phyloP scores from a whole-genome alignment of 176 grass and related monocot species.

The Aegilops tauschii region DNA sequence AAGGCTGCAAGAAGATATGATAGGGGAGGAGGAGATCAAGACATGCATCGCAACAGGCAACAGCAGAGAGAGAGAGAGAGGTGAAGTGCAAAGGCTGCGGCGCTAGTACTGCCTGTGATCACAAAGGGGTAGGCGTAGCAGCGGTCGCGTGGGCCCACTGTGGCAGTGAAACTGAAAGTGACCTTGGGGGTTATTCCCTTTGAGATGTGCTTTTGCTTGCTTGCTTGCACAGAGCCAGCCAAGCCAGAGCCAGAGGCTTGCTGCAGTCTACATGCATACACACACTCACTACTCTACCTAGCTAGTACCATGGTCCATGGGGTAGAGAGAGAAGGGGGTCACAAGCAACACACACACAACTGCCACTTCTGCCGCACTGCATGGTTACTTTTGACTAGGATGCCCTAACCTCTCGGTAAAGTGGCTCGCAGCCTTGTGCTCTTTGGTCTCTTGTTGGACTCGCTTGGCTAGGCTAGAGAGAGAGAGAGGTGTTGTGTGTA shows the following conservation, averaged over 20 bases:
- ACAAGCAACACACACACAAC: constrained; percentile 30
- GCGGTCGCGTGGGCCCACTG: background rate
- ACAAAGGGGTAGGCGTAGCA: constrained; percentile 26
- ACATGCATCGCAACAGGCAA: constrained; percentile 20
- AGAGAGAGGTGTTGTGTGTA: background rate
- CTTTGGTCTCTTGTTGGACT: constrained; percentile 26
- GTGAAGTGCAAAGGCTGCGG: constrained; percentile 44
- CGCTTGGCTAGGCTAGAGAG: background rate
- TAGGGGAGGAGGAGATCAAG: constrained; percentile 52
- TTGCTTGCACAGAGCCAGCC: constrained; percentile 14
- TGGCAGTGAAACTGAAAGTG: constrained; percentile 39
- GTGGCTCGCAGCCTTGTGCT: constrained; percentile 29
- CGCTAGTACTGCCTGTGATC: constrained; percentile 21
- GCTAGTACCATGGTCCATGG: no score
- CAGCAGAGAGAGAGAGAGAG: constrained; percentile 8
- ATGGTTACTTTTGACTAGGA: constrained; percentile 58
- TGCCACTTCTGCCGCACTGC: constrained; percentile 42
- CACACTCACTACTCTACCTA: background rate
- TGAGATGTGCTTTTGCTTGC: constrained; percentile 17
- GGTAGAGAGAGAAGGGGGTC: constrained; percentile 17
- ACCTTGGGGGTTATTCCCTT: constrained; percentile 40
- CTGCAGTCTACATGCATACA: background rate
- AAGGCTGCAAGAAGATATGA: constrained; percentile 70
- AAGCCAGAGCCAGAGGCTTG: constrained; percentile 2
- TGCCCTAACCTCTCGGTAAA: constrained; percentile 52